Evolutionary conservation across 23 red algal species (phyloP), one percentile per base, ranked within the genome.

Genomic region (Gracilariopsis chorda): DNA sequence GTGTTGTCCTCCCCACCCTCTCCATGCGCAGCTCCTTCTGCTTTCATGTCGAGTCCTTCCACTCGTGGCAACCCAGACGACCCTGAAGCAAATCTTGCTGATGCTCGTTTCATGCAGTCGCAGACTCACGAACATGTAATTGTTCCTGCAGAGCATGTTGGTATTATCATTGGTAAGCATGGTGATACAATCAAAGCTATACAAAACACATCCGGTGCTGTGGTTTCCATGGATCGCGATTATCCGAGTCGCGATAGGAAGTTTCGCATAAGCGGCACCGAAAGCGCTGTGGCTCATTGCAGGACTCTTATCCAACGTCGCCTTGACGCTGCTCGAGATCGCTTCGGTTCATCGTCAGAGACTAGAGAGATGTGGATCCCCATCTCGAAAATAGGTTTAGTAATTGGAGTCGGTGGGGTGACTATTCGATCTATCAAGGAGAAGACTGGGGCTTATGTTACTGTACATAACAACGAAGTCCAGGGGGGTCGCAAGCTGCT

Each of bases 351-450:
- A 3, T 21, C 67, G 36, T 46, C 47, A 4, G 78, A 83, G 9
- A 83, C 53, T 24, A 10, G 78, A 10, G 90, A 95, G 77, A 61
- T 96, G 61, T 96, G 94, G 94, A 88, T 96, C 42, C 94, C 94
- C 12, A 29, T 87, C 27, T 72, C 82, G 40, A 80, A 89, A 20
- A 89, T 96, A 36, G 94, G 94, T 19, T 60, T 96, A 19, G 67
- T 96, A 12, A 96, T 96, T 40, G 94, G 94, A 11, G 55, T 74
- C 16, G 60, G 79, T 20, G 94, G 94, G 34, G 78, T 34, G 28
- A 82, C 79, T 56, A 96, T 96, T 41, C 72, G 79, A 25, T 80
- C 65, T 33, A 85, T 96, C 65, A 83, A 96, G 46, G 94, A 96
- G 2, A 79, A 76, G 41, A 87, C 88, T 10, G 63, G 79, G 45